These are phyloP conservation scores for Wickerhamomyces tratensis DNA, from an alignment of 805 yeast genomes.

Conservation along the genomic window DNA sequence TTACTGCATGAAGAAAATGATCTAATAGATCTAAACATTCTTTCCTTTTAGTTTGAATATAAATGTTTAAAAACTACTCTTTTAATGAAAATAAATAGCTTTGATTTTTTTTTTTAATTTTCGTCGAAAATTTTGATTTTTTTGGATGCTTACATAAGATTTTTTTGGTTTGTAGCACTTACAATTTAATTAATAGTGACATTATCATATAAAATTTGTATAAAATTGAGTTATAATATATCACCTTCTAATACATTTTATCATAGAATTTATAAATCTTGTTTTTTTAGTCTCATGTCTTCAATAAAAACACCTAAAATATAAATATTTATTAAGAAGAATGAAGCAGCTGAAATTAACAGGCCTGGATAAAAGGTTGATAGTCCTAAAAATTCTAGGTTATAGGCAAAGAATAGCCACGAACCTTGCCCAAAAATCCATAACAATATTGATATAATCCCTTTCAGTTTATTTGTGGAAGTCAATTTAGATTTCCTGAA, in stretches of 20 bases:
- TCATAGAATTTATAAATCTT: too few relatives aligned
- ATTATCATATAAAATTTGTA: too few relatives aligned
- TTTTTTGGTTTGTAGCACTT: too few relatives aligned
- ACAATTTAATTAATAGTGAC: too few relatives aligned
- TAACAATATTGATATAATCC: constrained; percentile 29
- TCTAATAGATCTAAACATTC: background rate
- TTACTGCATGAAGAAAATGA: background rate
- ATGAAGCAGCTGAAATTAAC: constrained; percentile 41
- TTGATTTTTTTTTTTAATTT: too few relatives aligned
- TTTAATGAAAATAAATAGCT: too few relatives aligned
- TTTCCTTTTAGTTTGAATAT: background rate
- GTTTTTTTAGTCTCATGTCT: constrained; percentile 17
- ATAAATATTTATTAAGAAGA: constrained; percentile 56
- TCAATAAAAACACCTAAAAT: constrained; percentile 47
- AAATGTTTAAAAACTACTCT: too few relatives aligned
- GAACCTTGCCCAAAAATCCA: constrained; percentile 69
- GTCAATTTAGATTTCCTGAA: constrained; percentile 36
- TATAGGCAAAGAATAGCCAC: constrained; percentile 76
- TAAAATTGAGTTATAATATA: too few relatives aligned
- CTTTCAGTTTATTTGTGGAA: constrained; percentile 21
- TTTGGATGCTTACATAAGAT: too few relatives aligned
- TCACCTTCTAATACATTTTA: too few relatives aligned
- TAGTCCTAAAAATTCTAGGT: constrained; percentile 70
- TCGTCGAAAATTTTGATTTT: too few relatives aligned
- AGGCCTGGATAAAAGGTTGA: constrained; percentile 54